phyloP scores from a whole-genome alignment of 805 yeast genomes.

The Spathaspora girioi region DNA sequence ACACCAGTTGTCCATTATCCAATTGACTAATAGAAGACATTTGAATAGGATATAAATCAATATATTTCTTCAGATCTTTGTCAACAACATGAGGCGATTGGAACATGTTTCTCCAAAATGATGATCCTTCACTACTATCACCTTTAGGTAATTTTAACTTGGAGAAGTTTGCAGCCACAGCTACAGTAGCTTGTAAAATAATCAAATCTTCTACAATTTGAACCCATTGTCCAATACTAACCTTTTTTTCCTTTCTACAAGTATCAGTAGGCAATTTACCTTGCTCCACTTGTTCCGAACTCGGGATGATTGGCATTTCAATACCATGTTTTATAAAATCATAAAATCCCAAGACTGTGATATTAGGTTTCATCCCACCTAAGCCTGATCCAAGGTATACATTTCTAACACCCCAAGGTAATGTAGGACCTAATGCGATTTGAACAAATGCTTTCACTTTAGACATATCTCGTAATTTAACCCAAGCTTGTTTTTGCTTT shows the following conservation, averaged over 20 bases:
- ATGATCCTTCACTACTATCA: constrained; percentile 10
- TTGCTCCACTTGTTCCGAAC: constrained; percentile 17
- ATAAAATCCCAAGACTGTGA: constrained; percentile 86
- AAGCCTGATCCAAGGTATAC: constrained; percentile 89
- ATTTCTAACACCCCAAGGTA: constrained; percentile 94
- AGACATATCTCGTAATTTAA: constrained; percentile 70
- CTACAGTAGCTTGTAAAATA: constrained; percentile 85
- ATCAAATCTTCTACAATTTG: constrained; percentile 86
- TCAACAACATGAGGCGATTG: neutral
- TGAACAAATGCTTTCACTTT: constrained; percentile 92
- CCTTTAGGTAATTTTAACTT: constrained; percentile 57
- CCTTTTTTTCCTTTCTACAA: constrained; percentile 66
- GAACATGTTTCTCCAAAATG: neutral
- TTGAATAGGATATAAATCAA: constrained; percentile 94
- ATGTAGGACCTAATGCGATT: constrained; percentile 78
- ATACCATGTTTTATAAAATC: constrained; percentile 52
- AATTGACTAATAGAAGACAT: constrained; percentile 82
- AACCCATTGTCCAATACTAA: constrained; percentile 82
- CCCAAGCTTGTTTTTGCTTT: constrained; percentile 79
- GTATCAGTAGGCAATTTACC: constrained; percentile 68
- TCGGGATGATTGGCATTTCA: constrained; percentile 20
- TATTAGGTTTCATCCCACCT: constrained; percentile 98
- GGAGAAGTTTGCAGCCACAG: constrained; percentile 87
- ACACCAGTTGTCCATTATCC: constrained; percentile 60
- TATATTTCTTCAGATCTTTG: constrained; percentile 42